phyloP scores from a whole-genome alignment of 1,139 yeast genomes.

The Yamadazyma diddensiae region DNA sequence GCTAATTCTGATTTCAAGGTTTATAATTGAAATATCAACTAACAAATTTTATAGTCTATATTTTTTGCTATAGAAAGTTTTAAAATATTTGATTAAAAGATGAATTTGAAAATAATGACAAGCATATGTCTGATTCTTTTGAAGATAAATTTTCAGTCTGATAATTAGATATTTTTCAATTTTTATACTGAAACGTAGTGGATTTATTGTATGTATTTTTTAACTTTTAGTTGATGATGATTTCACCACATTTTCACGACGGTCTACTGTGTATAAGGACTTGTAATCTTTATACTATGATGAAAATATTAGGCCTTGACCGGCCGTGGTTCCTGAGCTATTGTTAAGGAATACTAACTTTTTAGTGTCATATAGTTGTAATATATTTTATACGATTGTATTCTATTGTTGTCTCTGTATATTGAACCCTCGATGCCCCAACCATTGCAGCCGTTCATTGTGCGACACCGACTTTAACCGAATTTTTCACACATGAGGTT shows the following conservation, averaged over 20 bases:
- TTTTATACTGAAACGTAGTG: constrained; percentile 12
- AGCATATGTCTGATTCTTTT: constrained; percentile 97
- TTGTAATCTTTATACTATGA: constrained; percentile 79
- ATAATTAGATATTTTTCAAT: constrained; percentile 26
- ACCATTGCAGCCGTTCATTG: too few species aligned
- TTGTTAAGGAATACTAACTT: constrained; percentile 7
- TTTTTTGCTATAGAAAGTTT: constrained; percentile 15
- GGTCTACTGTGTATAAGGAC: constrained; percentile 95
- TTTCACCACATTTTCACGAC: constrained; percentile 94
- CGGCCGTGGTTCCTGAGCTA: constrained; percentile 88
- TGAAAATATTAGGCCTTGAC: constrained; percentile 95
- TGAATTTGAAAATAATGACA: constrained; percentile 78
- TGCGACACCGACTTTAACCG: constrained; percentile 1
- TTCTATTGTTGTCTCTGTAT: too few species aligned
- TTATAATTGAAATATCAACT: constrained; percentile 13
- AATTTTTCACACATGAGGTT: constrained; percentile 1
- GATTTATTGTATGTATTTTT: constrained; percentile 9
- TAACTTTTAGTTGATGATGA: constrained; percentile 70
- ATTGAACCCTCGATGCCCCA: too few species aligned
- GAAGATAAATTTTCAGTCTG: constrained; percentile 69
- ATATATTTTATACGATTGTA: not conserved
- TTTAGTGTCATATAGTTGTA: not conserved
- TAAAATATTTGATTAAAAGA: constrained; percentile 40
- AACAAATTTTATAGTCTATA: constrained; percentile 15
- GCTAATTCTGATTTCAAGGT: constrained; percentile 67